Evolutionary conservation across 139 green algal species (phyloP).

Genomic region (Chlorella sp.): DNA sequence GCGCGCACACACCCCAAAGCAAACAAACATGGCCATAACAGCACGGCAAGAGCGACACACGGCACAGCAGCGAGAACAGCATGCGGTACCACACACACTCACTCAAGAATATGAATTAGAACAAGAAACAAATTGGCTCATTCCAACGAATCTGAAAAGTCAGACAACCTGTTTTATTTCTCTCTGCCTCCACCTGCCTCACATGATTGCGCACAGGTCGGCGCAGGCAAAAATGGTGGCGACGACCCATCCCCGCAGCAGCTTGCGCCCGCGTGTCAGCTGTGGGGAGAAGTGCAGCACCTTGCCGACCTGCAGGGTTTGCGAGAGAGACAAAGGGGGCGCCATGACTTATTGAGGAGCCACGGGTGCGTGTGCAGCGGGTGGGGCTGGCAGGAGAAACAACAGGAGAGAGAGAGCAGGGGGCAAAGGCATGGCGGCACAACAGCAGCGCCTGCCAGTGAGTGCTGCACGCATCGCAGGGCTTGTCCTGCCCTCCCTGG

Average conservation of each 20-base stretch:
- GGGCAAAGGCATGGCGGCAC: neutral
- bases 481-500: no score
- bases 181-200: no score
- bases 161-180: no score
- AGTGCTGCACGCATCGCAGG: no score
- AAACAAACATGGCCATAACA: no score
- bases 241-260: slow-evolving; percentile 34
- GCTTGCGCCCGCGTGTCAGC: slow-evolving; percentile 9
- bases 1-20: neutral
- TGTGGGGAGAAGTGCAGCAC: slow-evolving; percentile 27
- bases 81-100: neutral
- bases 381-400: neutral
- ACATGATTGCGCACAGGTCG: slow-evolving; percentile 23
- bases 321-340: neutral
- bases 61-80: no score
- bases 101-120: no score
- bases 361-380: no score
- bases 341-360: no score
- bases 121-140: no score
- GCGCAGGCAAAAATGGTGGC: slow-evolving; percentile 14
- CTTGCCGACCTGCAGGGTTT: neutral
- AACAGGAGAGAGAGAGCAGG: neutral
- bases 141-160: no score
- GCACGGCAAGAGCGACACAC: no score
- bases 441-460: neutral